Evolutionary conservation across 1,284 basidiomycete species (phyloP).

Genomic region (Leccinum cinnamomeum): DNA sequence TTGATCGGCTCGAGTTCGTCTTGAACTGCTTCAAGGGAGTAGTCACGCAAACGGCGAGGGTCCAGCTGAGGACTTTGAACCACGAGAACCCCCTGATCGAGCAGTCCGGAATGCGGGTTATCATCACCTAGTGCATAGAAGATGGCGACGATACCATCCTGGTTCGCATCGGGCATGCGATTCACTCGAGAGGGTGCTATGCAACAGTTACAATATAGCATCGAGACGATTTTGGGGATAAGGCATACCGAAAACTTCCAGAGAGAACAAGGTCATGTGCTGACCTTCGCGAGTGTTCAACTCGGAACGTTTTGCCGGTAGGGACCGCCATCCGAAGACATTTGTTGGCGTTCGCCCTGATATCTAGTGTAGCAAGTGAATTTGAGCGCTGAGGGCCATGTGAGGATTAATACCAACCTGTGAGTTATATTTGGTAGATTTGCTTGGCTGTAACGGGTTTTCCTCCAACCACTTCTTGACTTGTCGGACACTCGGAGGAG

Average conservation of each 20-base stretch:
- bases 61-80: slow-evolving; percentile 45
- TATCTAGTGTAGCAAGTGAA: slow-evolving; percentile 50
- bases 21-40: slow-evolving; percentile 56
- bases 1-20: slow-evolving; percentile 87
- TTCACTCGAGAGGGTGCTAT: slow-evolving; percentile 64
- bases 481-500: slow-evolving; percentile 59
- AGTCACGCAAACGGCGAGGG: slow-evolving; percentile 42
- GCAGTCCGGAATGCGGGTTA: slow-evolving; percentile 37
- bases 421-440: slow-evolving; percentile 39
- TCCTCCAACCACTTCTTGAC: slow-evolving; percentile 52
- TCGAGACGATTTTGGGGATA: neutral
- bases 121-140: slow-evolving; percentile 66
- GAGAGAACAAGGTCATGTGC: slow-evolving; percentile 77
- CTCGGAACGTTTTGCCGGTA: slow-evolving; percentile 44
- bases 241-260: slow-evolving; percentile 81
- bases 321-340: slow-evolving; percentile 64
- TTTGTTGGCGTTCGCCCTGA: slow-evolving; percentile 76
- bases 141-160: slow-evolving; percentile 70
- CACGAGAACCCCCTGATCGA: slow-evolving; percentile 62
- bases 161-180: slow-evolving; percentile 68
- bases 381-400: neutral
- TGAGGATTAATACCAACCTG: slow-evolving; percentile 44
- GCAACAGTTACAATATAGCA: neutral
- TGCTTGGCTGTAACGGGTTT: slow-evolving; percentile 22
- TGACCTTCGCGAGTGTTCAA: slow-evolving; percentile 59